Evolutionary conservation across 2,329 filamentous ascomycete genomes (phyloP).

Genomic region (Bipolaris bicolor): DNA sequence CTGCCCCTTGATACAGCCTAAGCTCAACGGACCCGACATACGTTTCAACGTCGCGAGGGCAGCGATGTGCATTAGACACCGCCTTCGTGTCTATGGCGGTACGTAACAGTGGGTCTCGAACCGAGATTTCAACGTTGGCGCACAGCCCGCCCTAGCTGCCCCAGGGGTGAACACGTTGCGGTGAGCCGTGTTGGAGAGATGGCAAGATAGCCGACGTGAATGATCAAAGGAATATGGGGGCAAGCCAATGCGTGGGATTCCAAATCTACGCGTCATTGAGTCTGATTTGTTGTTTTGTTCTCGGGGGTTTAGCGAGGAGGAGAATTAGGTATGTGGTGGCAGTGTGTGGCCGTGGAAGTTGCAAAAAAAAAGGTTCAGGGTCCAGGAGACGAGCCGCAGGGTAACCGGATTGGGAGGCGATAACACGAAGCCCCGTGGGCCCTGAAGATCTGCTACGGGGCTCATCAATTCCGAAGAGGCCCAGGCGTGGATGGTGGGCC

Average conservation of each 20-base stretch:
- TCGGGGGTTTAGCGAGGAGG: background rate
- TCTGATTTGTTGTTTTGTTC: background rate
- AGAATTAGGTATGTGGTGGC: background rate
- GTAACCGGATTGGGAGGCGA: constrained; percentile 24
- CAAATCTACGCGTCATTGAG: background rate
- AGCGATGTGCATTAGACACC: constrained; percentile 29
- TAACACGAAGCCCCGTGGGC: constrained; percentile 24
- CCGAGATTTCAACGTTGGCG: constrained; percentile 32
- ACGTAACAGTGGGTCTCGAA: constrained; percentile 23
- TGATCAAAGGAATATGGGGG: background rate
- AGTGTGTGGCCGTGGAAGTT: background rate
- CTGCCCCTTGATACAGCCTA: constrained; percentile 17
- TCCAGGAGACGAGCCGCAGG: constrained; percentile 28
- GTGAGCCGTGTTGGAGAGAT: constrained; percentile 10
- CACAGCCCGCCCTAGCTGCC: constrained; percentile 26
- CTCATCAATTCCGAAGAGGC: constrained; percentile 19
- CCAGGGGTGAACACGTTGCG: constrained; percentile 13
- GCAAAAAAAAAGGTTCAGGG: constrained; percentile 11
- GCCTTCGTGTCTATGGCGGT: constrained; percentile 25
- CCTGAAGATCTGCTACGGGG: constrained; percentile 25
- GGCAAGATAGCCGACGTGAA: constrained; percentile 3
- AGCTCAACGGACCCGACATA: constrained; percentile 27
- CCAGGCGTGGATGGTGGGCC: constrained; percentile 14
- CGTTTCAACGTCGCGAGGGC: constrained; percentile 27
- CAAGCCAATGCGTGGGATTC: background rate